Evolutionary conservation across 768 basidiomycete genomes (phyloP).

Genomic region (Podaxis carcinomalis): DNA sequence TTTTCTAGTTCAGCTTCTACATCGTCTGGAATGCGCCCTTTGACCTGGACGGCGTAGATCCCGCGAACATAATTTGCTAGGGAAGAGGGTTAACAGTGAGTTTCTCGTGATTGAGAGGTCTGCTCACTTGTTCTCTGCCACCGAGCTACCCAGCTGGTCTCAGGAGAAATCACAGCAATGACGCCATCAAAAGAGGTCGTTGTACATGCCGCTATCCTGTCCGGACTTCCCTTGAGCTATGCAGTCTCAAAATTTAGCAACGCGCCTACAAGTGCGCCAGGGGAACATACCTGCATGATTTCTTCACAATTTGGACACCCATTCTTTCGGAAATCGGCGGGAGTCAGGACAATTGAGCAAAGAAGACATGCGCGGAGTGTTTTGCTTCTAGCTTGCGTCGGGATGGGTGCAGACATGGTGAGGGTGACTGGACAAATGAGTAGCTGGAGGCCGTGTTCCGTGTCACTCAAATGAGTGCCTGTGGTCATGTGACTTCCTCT

Average conservation of each 20-base stretch:
- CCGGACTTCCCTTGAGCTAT: conserved; percentile 85
- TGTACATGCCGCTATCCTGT: conserved; percentile 82
- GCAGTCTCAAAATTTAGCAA: not conserved
- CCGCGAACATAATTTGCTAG: conserved; percentile 83
- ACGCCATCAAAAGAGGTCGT: conserved; percentile 92
- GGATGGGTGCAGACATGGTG: conserved; percentile 31
- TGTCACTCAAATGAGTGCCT: not conserved
- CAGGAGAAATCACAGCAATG: conserved; percentile 81
- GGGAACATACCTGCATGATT: conserved; percentile 70
- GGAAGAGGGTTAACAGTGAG: conserved; percentile 3
- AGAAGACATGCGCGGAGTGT: conserved; percentile 87
- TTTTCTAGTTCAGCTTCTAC: conserved; percentile 77
- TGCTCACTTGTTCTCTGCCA: conserved; percentile 91
- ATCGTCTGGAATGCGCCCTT: conserved; percentile 81
- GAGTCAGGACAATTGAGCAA: conserved; percentile 86
- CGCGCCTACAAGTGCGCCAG: not conserved
- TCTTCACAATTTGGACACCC: conserved; percentile 99
- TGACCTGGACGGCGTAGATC: conserved; percentile 90
- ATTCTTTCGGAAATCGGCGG: conserved; percentile 74
- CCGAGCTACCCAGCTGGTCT: conserved; percentile 90
- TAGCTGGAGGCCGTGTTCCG: not conserved
- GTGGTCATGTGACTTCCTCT: not conserved
- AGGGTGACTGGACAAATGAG: not conserved
- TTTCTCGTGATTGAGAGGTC: not conserved
- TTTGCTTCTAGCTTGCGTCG: conserved; percentile 59